A percentile compares a stretch with the other conserved stretches of the same genome.
phyloP scores from a whole-genome alignment of 1,139 yeast genomes.

The Suhomyces bokatorum region DNA sequence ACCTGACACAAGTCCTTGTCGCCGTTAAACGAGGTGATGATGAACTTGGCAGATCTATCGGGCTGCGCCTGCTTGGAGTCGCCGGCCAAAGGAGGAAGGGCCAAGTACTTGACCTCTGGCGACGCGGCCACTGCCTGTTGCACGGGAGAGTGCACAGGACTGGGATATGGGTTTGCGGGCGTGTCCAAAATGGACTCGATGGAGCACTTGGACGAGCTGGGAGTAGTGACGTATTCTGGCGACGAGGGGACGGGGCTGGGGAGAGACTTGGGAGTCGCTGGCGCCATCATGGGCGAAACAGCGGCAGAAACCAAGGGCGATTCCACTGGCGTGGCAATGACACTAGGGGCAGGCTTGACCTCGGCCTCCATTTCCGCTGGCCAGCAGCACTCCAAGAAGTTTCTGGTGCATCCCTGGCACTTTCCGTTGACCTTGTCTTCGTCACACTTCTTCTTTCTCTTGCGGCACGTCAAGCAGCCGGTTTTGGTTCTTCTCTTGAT shows the following conservation, averaged over 20 bases:
- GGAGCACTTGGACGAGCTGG: conserved; percentile 15
- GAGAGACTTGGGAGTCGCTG: conserved; percentile 1
- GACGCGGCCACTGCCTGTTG: conserved; percentile 12
- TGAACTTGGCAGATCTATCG: conserved; percentile 21
- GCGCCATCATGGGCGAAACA: background rate
- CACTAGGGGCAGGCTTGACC: background rate
- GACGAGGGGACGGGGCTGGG: conserved; percentile 1
- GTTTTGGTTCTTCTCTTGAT: conserved; percentile 61
- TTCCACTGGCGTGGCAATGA: background rate
- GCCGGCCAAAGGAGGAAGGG: conserved; percentile 18
- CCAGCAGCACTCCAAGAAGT: conserved; percentile 46
- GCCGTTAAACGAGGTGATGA: conserved; percentile 29
- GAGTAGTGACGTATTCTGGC: background rate
- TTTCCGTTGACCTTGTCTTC: conserved; percentile 52
- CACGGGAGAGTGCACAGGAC: conserved; percentile 24
- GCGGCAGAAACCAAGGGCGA: background rate
- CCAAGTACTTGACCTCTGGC: conserved; percentile 18
- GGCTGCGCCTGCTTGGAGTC: background rate
- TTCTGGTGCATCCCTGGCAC: conserved; percentile 50
- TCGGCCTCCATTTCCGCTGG: conserved; percentile 13
- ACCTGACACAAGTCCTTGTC: conserved; percentile 31
- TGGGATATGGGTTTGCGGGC: conserved; percentile 17
- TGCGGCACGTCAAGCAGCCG: conserved; percentile 74
- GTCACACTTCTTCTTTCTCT: conserved; percentile 72
- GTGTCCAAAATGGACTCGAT: conserved; percentile 19